Evolutionary conservation across 1,284 basidiomycete genomes (phyloP).

Genomic region (Ceratorhiza oryzae-sativae): DNA sequence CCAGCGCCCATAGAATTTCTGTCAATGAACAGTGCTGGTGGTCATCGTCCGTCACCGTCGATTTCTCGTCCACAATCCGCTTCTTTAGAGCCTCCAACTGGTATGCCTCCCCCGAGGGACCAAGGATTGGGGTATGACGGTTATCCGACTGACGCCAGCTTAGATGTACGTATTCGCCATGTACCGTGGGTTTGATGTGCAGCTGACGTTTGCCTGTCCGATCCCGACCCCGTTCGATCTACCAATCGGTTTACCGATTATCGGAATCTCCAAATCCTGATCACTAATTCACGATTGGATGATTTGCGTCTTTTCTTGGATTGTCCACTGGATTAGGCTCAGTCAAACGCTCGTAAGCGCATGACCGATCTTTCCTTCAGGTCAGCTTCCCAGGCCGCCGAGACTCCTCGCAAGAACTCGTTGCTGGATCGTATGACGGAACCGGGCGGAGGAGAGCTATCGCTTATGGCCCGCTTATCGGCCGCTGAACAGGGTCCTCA

Average conservation of each 20-base stretch:
- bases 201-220: slow-evolving; percentile 17
- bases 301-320: not conserved
- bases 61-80: not conserved
- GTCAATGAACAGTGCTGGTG: not conserved
- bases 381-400: not conserved
- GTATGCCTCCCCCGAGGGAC: slow-evolving; percentile 5
- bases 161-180: slow-evolving; percentile 20
- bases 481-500: not conserved
- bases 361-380: slow-evolving; percentile 1
- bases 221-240: not conserved
- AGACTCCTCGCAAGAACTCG: slow-evolving; percentile 23
- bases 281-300: not conserved
- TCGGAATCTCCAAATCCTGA: not conserved
- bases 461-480: slow-evolving; percentile 22
- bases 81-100: not conserved
- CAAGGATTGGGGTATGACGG: not conserved
- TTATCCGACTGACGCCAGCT: not conserved
- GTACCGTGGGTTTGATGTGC: not conserved
- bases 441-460: slow-evolving; percentile 2
- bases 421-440: slow-evolving; percentile 33
- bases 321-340: not conserved
- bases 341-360: not conserved
- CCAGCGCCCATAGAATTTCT: slow-evolving; percentile 6
- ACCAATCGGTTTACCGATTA: not conserved
- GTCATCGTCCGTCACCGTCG: not conserved